A percentile compares a stretch with the other conserved stretches of the same genome.
Conservation (phyloP, 345 rosid genomes). For the Nephelium lappaceum region DNA sequence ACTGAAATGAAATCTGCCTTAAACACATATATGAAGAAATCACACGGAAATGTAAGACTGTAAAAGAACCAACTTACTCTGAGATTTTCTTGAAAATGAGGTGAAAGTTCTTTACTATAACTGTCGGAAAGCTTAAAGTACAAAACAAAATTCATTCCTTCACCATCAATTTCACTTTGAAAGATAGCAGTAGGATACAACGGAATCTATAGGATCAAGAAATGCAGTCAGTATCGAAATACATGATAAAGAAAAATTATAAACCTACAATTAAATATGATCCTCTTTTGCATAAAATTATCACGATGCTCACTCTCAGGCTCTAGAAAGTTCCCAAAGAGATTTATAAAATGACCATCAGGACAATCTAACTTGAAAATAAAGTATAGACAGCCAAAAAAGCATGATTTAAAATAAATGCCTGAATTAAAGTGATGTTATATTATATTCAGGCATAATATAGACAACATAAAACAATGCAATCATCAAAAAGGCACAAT, state of each 20-base stretch:
- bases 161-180: slow-evolving; percentile 60
- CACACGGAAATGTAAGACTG: not conserved
- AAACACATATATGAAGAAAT: not conserved
- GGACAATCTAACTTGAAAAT: not conserved
- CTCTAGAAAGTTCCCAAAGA: not conserved
- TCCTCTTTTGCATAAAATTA: not conserved
- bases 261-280: not conserved
- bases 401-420: slow-evolving; percentile 4
- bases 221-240: slow-evolving; percentile 3
- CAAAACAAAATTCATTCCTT: slow-evolving; percentile 60
- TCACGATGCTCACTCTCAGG: not conserved
- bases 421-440: not conserved
- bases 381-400: not conserved
- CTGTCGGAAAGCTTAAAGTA: slow-evolving; percentile 57
- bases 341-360: not conserved
- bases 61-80: slow-evolving; percentile 34
- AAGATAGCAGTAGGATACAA: slow-evolving; percentile 69
- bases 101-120: slow-evolving; percentile 47
- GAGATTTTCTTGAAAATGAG: slow-evolving; percentile 50
- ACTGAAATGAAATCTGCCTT: not conserved
- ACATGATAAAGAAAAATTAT: not conserved
- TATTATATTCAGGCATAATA: not conserved
- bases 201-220: slow-evolving; percentile 60
- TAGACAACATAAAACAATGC: not conserved
- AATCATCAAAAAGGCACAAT: not conserved